Percentiles rank a stretch among this genome's conserved stretches.
Evolutionary conservation across 1,284 basidiomycete species (phyloP).

Genomic region (Microbotryum saponariae): DNA sequence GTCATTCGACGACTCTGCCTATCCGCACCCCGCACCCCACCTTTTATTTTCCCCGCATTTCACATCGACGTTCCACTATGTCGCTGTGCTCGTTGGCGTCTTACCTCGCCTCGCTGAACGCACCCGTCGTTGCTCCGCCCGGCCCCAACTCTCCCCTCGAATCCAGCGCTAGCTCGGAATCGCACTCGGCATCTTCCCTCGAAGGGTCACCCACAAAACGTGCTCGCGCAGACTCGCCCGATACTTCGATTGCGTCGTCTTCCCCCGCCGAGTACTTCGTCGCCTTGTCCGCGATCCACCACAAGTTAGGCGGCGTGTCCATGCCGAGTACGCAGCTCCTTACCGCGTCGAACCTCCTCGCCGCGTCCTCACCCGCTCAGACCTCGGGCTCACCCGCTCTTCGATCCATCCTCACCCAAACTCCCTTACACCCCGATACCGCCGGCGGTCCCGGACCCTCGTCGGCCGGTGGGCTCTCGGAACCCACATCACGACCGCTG

Average conservation of each 20-base stretch:
- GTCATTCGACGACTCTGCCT: too few relatives aligned
- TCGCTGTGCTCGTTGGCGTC: slow-evolving; percentile 21
- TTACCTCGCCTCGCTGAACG: slow-evolving; percentile 13
- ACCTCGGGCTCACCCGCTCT: neutral
- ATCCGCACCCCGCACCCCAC: too few relatives aligned
- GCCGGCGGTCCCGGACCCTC: slow-evolving; percentile 7
- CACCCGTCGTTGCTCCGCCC: neutral
- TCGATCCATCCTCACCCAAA: slow-evolving; percentile 20
- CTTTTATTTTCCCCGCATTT: too few relatives aligned
- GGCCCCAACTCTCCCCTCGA: neutral
- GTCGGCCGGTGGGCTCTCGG: slow-evolving; percentile 4
- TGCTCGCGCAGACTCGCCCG: slow-evolving; percentile 27
- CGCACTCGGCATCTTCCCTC: neutral
- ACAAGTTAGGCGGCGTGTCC: neutral
- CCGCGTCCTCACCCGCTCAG: slow-evolving; percentile 1
- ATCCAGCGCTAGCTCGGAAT: neutral
- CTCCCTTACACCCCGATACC: slow-evolving; percentile 10
- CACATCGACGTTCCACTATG: neutral
- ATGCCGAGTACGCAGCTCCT: slow-evolving; percentile 5
- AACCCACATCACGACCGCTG: slow-evolving; percentile 22
- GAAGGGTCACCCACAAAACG: slow-evolving; percentile 25
- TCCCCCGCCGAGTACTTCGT: neutral
- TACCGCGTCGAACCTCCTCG: slow-evolving; percentile 6
- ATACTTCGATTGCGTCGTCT: slow-evolving; percentile 3
- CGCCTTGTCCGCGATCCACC: neutral